These are phyloP conservation scores for Evernia prunastri DNA, from an alignment of 495 filamentous ascomycete species.

Conservation along the genomic window DNA sequence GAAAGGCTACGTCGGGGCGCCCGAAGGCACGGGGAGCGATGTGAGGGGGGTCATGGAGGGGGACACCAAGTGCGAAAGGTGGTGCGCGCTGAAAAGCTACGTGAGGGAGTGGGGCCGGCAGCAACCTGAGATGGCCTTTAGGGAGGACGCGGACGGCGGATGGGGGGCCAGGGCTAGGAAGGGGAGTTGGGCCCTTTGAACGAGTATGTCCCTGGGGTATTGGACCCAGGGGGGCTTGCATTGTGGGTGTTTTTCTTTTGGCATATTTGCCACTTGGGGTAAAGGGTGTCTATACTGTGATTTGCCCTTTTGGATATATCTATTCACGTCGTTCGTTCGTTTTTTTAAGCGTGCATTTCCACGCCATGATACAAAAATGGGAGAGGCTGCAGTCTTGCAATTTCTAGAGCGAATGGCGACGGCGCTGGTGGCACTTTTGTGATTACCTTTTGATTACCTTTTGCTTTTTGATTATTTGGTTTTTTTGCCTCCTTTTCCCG, in stretches of 20 bases:
- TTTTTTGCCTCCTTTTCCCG: too few species aligned
- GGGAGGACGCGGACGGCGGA: conserved; percentile 15
- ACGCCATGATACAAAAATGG: background rate
- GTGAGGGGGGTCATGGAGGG: conserved; percentile 35
- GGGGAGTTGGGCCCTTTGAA: conserved; percentile 27
- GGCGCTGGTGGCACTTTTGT: background rate
- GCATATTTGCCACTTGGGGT: background rate
- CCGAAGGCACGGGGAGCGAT: conserved; percentile 36
- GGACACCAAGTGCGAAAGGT: conserved; percentile 51
- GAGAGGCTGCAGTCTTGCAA: background rate
- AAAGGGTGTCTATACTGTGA: background rate
- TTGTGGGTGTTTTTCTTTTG: conserved; percentile 10
- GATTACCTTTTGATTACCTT: too few species aligned
- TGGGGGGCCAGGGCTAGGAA: conserved; percentile 23
- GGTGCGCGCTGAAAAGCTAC: conserved; percentile 75
- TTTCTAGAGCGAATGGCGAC: background rate
- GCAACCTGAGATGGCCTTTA: conserved; percentile 38
- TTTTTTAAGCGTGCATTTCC: conserved; percentile 1
- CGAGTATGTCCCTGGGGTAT: background rate
- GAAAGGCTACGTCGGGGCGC: conserved; percentile 61
- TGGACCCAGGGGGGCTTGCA: background rate
- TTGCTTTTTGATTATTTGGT: too few species aligned
- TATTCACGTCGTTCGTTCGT: background rate
- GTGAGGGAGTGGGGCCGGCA: conserved; percentile 80
- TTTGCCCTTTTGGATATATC: background rate